Evolutionary conservation across 2,329 filamentous ascomycete species (phyloP), one percentile per base, ranked within the genome.

Genomic region (Davidsoniella australis): DNA sequence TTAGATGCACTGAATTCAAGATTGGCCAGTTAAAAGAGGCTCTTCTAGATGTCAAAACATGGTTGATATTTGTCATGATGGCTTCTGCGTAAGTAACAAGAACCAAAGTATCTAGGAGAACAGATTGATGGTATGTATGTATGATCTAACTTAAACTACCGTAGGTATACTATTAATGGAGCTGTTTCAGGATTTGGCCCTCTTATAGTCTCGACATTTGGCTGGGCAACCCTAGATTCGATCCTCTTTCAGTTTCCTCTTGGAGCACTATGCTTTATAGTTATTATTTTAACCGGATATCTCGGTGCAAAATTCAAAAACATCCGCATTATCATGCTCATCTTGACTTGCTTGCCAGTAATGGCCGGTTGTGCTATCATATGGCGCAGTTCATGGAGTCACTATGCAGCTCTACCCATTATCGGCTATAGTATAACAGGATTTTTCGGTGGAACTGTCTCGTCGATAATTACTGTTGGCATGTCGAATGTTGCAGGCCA

Each of bases 231-330:
- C 0, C 68, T 81, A 1, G 68, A 80, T 29, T 73, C 78, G 0
- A 84, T 87, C 52, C 67, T 86, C 0, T 78, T 82, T 58, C 82
- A 87, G 57, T 85, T 87, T 52, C 83, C 83, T 0, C 70, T 86
- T 0, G 82, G 82, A 1, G 79, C 65, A 0, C 59, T 87, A n/a
- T 81, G 77, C 57, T 70, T 81, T 53, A 64, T 84, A 44, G 70
- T 70, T 46, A 85, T 87, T 48, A 68, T 83, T 0, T 57, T 77
- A 0, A 79, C 76, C 2, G 82, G 82, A 17, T 17, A 17, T 17
- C 17, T 17, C 17, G 17, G 17, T 0, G 75, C 0, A 66, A 68
- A 1, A 65, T 80, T 48, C 68, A 65, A 2, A 80, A 85, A 12
- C 17, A 17, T 17, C 17, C 17, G 17, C 17, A 71, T 85, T 45